Conservation (phyloP, 257 asterid species). For the Scutellaria baicalensis region DNA sequence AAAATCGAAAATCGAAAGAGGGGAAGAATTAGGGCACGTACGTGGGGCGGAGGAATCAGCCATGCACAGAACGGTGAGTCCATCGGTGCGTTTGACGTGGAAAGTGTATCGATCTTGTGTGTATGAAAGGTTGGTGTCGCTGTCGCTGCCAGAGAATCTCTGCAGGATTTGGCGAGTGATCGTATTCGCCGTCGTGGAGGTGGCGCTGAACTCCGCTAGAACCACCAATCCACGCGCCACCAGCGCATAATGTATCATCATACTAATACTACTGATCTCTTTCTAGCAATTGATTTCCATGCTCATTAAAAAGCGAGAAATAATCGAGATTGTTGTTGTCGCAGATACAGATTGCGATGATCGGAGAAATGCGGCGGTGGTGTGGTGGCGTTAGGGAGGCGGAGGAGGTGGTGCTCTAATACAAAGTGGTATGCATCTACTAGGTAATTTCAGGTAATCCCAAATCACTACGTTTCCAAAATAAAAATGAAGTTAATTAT, state of each 20-base stretch:
- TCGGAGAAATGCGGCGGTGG: not conserved
- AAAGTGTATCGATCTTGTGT: constrained; percentile 94
- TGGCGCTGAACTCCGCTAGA: constrained; percentile 64
- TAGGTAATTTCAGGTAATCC: too few species aligned
- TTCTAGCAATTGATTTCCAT: not conserved
- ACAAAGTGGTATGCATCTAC: too few species aligned
- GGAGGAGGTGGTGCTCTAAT: too few species aligned
- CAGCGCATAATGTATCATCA: constrained; percentile 73
- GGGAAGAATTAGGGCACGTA: constrained; percentile 20
- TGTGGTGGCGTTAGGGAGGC: too few species aligned
- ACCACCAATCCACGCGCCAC: constrained; percentile 92
- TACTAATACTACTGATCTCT: constrained; percentile 22
- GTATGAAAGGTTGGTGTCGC: constrained; percentile 64
- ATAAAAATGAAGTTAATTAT: too few species aligned
- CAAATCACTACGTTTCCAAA: too few species aligned
- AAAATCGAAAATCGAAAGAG: not conserved
- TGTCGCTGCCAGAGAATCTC: constrained; percentile 55
- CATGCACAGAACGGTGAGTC: constrained; percentile 89
- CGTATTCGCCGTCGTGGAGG: constrained; percentile 72
- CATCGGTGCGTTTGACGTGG: constrained; percentile 94
- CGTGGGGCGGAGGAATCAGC: constrained; percentile 82
- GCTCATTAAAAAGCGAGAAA: not conserved
- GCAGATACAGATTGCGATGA: not conserved
- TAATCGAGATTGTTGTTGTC: too few species aligned
- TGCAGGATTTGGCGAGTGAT: constrained; percentile 77